Evolutionary conservation across 192 early-diverging fungal genomes (phyloP).

Genomic region (Phycomyces nitens): DNA sequence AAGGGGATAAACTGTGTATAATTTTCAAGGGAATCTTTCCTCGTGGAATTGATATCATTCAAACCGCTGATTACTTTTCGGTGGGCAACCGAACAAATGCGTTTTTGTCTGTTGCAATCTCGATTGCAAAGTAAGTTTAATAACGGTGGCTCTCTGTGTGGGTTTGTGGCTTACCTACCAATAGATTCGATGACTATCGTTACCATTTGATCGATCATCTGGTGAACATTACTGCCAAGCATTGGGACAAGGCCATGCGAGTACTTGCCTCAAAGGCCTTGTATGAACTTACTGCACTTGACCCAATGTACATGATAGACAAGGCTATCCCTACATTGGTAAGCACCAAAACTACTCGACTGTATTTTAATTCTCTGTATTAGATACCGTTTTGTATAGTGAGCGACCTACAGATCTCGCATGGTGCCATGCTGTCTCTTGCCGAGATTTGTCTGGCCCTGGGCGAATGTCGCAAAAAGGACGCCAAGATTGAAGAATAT

Average conservation of each 20-base stretch:
- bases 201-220: constrained; percentile 71
- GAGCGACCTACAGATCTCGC: constrained; percentile 49
- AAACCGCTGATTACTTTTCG: constrained; percentile 88
- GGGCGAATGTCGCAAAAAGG: constrained; percentile 18
- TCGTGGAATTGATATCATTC: constrained; percentile 90
- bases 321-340: constrained; percentile 59
- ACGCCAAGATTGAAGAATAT: background rate
- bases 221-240: constrained; percentile 57
- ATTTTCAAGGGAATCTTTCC: constrained; percentile 69
- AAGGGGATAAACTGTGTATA: too few relatives aligned
- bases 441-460: constrained; percentile 57
- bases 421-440: constrained; percentile 60
- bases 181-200: constrained; percentile 76
- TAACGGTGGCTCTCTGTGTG: too few relatives aligned
- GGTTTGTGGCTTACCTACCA: too few relatives aligned
- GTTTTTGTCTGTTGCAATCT: constrained; percentile 65
- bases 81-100: constrained; percentile 79
- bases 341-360: constrained; percentile 10
- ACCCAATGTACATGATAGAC: constrained; percentile 49
- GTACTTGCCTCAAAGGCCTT: constrained; percentile 74
- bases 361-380: background rate
- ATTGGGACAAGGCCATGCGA: constrained; percentile 88
- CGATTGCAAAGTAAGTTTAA: constrained; percentile 71
- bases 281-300: constrained; percentile 57
- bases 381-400: constrained; percentile 45